Evolutionary conservation across 2,329 filamentous ascomycete genomes (phyloP).

Genomic region (Ustulina deusta): DNA sequence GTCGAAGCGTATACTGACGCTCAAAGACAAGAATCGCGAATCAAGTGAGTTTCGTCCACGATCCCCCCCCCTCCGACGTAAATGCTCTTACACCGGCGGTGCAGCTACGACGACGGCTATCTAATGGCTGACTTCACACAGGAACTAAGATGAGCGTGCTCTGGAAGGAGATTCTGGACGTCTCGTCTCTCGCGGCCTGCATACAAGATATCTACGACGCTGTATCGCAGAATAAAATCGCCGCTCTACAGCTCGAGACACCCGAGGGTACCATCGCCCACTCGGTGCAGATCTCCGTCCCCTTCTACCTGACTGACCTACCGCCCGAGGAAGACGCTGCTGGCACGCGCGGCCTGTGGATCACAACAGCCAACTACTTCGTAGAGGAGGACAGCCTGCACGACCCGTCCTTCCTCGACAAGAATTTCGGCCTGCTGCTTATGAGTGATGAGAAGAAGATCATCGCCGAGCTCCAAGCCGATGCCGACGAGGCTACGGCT

Average conservation of each 20-base stretch:
- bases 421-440: slow-evolving; percentile 87
- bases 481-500: slow-evolving; percentile 79
- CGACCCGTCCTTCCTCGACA: slow-evolving; percentile 78
- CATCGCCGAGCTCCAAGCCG: slow-evolving; percentile 78
- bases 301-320: slow-evolving; percentile 78
- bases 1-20: slow-evolving; percentile 81
- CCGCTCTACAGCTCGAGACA: slow-evolving; percentile 81
- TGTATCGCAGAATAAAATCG: slow-evolving; percentile 86
- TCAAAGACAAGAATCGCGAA: slow-evolving; percentile 84
- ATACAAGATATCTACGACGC: slow-evolving; percentile 85
- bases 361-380: slow-evolving; percentile 86
- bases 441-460: slow-evolving; percentile 84
- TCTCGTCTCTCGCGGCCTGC: slow-evolving; percentile 83
- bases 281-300: slow-evolving; percentile 73
- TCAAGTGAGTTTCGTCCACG: slow-evolving; percentile 56
- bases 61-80: not conserved
- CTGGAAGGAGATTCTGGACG: slow-evolving; percentile 77
- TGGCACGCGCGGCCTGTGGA: slow-evolving; percentile 80
- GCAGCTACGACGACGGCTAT: not conserved
- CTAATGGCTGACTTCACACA: slow-evolving; percentile 45
- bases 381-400: slow-evolving; percentile 75
- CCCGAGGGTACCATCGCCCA: slow-evolving; percentile 68
- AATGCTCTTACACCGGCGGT: not conserved
- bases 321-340: slow-evolving; percentile 73
- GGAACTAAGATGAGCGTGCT: slow-evolving; percentile 72